These are phyloP conservation scores for Bigelowiella natans DNA, from an alignment of 78 protist species.

Conservation along the genomic window DNA sequence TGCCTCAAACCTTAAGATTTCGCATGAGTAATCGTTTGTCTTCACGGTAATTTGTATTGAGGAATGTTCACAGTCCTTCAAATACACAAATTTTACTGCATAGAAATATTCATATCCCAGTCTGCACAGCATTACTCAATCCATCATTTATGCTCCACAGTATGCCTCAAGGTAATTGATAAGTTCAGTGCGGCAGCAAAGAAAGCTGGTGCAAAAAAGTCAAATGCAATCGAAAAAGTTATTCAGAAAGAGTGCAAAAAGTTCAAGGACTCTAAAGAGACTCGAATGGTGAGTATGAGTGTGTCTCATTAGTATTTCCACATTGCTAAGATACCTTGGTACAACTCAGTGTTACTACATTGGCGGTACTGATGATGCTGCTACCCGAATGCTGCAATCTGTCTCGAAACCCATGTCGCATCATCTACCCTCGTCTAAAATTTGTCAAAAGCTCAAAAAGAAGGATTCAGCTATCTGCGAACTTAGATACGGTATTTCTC, in stretches of 20 bases:
- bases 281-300: neutral
- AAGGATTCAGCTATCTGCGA: slow-evolving; percentile 29
- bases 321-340: no score
- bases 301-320: no score
- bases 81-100: no score
- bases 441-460: slow-evolving; percentile 35
- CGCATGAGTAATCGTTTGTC: no score
- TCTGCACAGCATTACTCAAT: no score
- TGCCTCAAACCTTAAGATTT: no score
- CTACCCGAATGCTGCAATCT: slow-evolving; percentile 28
- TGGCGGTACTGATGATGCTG: slow-evolving; percentile 29
- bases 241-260: neutral
- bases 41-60: no score
- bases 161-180: neutral
- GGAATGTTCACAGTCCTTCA: no score
- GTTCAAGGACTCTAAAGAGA: neutral
- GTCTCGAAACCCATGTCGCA: slow-evolving; percentile 14
- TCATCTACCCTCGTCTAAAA: slow-evolving; percentile 7
- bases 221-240: neutral
- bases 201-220: neutral
- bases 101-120: no score
- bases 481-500: slow-evolving; percentile 19
- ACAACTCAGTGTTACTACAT: slow-evolving; percentile 27
- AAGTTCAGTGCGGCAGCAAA: neutral
- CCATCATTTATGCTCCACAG: no score